Evolutionary conservation across 257 asterid species (phyloP).

Genomic region (Echium plantagineum): DNA sequence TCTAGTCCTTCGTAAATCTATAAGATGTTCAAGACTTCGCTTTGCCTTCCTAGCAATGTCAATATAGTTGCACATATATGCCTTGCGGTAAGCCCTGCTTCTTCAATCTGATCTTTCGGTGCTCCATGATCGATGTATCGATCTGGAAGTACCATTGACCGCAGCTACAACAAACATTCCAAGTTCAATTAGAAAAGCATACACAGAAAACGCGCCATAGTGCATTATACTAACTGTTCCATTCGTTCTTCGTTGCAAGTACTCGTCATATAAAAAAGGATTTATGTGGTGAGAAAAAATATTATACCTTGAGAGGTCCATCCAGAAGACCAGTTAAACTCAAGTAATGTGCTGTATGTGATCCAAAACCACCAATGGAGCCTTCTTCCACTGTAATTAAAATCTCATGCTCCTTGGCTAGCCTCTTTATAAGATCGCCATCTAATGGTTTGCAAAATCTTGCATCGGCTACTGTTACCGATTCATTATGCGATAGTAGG

Average conservation of each 20-base stretch:
- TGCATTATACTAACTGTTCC: too few species aligned
- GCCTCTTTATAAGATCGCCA: conserved; percentile 36
- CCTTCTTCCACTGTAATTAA: conserved; percentile 74
- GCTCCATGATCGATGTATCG: conserved; percentile 73
- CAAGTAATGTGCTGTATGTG: conserved; percentile 59
- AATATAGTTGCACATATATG: conserved; percentile 57
- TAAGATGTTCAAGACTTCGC: conserved; percentile 38
- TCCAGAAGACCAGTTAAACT: conserved; percentile 53
- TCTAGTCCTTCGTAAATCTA: conserved; percentile 3
- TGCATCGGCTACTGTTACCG: conserved; percentile 57
- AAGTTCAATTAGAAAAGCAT: neutral
- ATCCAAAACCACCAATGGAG: conserved; percentile 74
- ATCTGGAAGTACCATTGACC: conserved; percentile 72
- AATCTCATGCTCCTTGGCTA: conserved; percentile 59
- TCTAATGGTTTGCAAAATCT: conserved; percentile 79
- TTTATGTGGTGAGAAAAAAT: neutral
- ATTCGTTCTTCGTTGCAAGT: too few species aligned
- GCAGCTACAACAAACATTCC: conserved; percentile 34
- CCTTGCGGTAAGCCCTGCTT: conserved; percentile 55
- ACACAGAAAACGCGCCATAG: neutral
- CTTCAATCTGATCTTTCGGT: conserved; percentile 64
- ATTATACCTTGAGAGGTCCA: conserved; percentile 59
- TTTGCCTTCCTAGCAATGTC: conserved; percentile 48
- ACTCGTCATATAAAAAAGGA: neutral
- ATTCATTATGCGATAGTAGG: conserved; percentile 27